Conservation (phyloP, 225 moss, liverwort and hornwort genomes). For the Thuidium tamariscinum region DNA sequence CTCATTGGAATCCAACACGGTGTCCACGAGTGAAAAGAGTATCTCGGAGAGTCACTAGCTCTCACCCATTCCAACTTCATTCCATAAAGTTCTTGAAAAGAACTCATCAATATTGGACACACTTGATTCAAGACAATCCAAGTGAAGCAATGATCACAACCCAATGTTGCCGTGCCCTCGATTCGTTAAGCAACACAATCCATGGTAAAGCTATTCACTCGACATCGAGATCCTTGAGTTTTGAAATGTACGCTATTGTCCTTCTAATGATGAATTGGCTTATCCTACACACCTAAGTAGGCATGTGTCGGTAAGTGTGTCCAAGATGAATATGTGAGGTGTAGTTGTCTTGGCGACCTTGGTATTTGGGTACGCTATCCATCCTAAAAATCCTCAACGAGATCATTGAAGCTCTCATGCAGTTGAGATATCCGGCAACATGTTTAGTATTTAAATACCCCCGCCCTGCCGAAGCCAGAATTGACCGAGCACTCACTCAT, state of each 20-base stretch:
- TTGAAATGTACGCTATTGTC: not conserved
- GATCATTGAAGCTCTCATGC: too few species aligned
- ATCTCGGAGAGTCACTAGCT: not conserved
- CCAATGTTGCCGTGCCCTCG: too few species aligned
- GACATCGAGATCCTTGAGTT: not conserved
- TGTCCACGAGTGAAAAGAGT: not conserved
- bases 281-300: not conserved
- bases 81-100: not conserved
- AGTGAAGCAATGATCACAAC: not conserved
- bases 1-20: not conserved
- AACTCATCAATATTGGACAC: not conserved
- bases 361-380: not conserved
- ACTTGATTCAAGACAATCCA: not conserved
- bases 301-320: not conserved
- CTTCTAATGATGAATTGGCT: not conserved
- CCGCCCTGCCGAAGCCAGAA: not conserved
- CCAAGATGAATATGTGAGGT: not conserved
- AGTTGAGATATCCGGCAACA: not conserved
- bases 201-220: not conserved
- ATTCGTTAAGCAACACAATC: fast-evolving
- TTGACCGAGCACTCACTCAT: not conserved
- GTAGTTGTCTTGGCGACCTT: not conserved
- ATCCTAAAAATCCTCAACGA: too few species aligned
- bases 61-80: too few species aligned
- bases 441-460: not conserved